phyloP scores from a whole-genome alignment of 129 eudicot species.

The Escallonia herrerae region DNA sequence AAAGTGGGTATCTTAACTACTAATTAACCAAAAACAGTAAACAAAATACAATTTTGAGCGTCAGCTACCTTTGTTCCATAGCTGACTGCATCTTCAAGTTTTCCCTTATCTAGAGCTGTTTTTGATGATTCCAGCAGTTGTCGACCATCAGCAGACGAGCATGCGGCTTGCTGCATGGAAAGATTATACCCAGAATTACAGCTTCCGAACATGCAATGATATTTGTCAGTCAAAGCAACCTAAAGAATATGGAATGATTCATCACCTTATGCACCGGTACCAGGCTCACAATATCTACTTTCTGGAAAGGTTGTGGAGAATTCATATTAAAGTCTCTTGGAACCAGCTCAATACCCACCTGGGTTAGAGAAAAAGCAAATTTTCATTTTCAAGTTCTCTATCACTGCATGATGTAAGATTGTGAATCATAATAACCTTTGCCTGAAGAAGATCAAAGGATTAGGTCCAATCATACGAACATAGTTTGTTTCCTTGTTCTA shows the following conservation, averaged over 20 bases:
- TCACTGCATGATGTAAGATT: too few relatives aligned
- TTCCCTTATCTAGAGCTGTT: constrained; percentile 98
- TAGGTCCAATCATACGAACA: too few relatives aligned
- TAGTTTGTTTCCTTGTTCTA: too few relatives aligned
- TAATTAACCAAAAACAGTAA: background rate
- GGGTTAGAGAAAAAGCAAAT: constrained; percentile 5
- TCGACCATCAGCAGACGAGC: constrained; percentile 99
- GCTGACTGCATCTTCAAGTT: constrained; percentile 98
- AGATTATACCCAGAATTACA: constrained; percentile 10
- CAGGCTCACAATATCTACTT: constrained; percentile 79
- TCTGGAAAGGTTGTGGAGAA: constrained; percentile 74
- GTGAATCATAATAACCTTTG: too few relatives aligned
- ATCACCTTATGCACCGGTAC: constrained; percentile 97
- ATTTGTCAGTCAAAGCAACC: constrained; percentile 6
- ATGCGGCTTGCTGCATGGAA: constrained; percentile 96
- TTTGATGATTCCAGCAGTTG: constrained; percentile 98
- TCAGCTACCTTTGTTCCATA: constrained; percentile 90
- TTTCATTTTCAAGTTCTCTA: too few relatives aligned
- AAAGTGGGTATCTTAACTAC: constrained; percentile 8
- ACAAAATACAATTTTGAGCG: background rate
- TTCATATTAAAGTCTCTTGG: constrained; percentile 96
- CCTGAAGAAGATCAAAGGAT: too few relatives aligned
- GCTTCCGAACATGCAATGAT: background rate
- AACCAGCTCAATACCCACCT: constrained; percentile 98
- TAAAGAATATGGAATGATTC: constrained; percentile 2